Conservation (phyloP, 2,329 filamentous ascomycete genomes). For the Didymosphaeria variabile region DNA sequence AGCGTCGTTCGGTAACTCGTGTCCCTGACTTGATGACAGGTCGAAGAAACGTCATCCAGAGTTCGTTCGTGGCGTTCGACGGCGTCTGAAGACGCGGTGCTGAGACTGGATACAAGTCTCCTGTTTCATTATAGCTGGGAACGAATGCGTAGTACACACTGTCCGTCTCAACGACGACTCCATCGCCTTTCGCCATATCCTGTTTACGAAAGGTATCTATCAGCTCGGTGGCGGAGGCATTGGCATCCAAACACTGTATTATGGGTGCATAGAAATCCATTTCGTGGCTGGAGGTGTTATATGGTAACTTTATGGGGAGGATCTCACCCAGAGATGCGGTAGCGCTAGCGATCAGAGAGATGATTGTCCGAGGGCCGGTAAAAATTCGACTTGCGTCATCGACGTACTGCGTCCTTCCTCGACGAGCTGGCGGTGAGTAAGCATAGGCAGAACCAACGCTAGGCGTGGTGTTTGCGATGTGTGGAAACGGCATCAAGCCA, state of each 20-base stretch:
- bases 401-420: slow-evolving; percentile 15
- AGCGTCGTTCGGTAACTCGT: slow-evolving; percentile 20
- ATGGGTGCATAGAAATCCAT: slow-evolving; percentile 24
- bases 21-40: slow-evolving; percentile 3
- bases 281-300: slow-evolving; percentile 19
- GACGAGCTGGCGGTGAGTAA: slow-evolving; percentile 22
- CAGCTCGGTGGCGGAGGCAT: slow-evolving; percentile 4
- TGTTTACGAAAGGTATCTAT: slow-evolving; percentile 17
- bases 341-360: slow-evolving; percentile 21
- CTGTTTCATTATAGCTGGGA: slow-evolving; percentile 18
- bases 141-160: slow-evolving; percentile 27
- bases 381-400: slow-evolving; percentile 22
- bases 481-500: slow-evolving; percentile 22
- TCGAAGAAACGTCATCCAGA: slow-evolving; percentile 27
- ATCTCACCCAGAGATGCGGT: slow-evolving; percentile 26
- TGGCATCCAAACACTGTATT: slow-evolving; percentile 20
- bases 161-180: slow-evolving; percentile 16
- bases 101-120: slow-evolving; percentile 16
- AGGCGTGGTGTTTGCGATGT: slow-evolving; percentile 16
- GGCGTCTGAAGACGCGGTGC: slow-evolving; percentile 22
- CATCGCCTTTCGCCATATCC: slow-evolving; percentile 13
- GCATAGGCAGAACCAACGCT: slow-evolving; percentile 16
- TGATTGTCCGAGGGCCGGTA: slow-evolving; percentile 22
- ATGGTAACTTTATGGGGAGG: slow-evolving; percentile 17
- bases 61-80: slow-evolving; percentile 22